Base-by-base conservation (phyloP, 305 asterid species). In the Solanum aculeatissimum region DNA sequence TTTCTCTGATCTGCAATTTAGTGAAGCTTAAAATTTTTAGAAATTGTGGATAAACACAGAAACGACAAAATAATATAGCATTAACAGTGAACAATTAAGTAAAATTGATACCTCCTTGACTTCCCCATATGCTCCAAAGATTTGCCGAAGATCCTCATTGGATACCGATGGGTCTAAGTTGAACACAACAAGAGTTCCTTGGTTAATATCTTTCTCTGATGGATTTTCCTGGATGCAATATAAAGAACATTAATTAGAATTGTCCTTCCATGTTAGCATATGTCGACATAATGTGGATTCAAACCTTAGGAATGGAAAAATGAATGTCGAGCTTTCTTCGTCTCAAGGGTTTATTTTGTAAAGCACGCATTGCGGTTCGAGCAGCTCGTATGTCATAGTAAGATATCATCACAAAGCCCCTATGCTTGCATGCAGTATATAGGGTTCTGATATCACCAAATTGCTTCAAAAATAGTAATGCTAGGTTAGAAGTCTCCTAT, bases 401-500 rank as follows among this genome's bases (percentile, higher is more conserved):
- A 83, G 99, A 95, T 87, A 96, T 96, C 99, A 96, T 96, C 89
- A 96, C 99, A 87, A 96, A 96, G 62, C 99, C 99, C 89, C 99
- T 91, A 87, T 96, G 97, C 93, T 96, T 96, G 84, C 99, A 96
- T 63, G 98, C 98, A 72, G 98, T 95, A 85, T 96, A 96, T 80
- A 96, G 92, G 81, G 97, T 95, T 88, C 99, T 92, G 92, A 96
- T 93, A 87, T 94, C 98, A 70, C 99, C 99, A 91, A 90, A 95
- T 95, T 95, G 98, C 99, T 96, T 81, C 89, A 85, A 62, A 38
- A 79, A 78, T 18, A 38, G 84, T 21, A 55, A 81, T 45, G 43
- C 42, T 15, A 63, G 63, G 49, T 82, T 82, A 82, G 78, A 63
- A 45, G 42, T 53, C 32, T 53, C 83, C 83, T 27, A 53, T 11